Evolutionary conservation across 306 rosid species (phyloP).

Genomic region (Cicer chorassanicum): DNA sequence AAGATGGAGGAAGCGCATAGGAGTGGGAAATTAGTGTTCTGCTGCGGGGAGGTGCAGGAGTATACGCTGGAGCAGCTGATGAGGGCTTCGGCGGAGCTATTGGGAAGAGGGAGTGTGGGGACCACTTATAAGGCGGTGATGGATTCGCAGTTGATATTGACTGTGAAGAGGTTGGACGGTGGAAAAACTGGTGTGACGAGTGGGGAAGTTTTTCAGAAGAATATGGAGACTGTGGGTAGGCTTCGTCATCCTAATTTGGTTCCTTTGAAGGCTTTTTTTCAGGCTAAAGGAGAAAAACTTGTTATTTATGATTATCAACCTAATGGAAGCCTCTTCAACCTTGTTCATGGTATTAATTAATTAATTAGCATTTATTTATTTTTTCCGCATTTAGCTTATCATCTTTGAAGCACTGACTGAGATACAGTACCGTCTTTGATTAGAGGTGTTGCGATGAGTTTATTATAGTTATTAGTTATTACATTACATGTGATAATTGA

Average conservation of each 20-base stretch:
- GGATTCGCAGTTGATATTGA: conserved; percentile 61
- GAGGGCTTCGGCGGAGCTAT: conserved; percentile 91
- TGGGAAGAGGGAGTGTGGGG: conserved; percentile 83
- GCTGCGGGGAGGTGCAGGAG: conserved; percentile 63
- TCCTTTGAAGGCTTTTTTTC: conserved; percentile 78
- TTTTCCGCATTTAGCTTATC: background rate
- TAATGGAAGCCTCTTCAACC: conserved; percentile 88
- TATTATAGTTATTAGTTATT: too few relatives aligned
- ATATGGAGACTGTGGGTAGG: conserved; percentile 69
- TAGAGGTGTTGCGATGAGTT: too few relatives aligned
- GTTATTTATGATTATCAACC: conserved; percentile 84
- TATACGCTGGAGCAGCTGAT: conserved; percentile 81
- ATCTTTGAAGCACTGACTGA: too few relatives aligned
- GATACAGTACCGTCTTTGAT: too few relatives aligned
- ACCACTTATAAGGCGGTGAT: conserved; percentile 91
- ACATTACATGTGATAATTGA: background rate
- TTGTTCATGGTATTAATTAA: conserved; percentile 68
- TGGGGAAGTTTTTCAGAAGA: conserved; percentile 64
- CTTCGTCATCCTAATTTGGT: conserved; percentile 88
- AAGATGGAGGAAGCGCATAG: conserved; percentile 51
- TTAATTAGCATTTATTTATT: background rate
- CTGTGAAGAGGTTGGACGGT: conserved; percentile 90
- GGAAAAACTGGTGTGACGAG: conserved; percentile 57
- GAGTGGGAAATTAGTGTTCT: conserved; percentile 74
- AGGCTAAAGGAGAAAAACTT: conserved; percentile 87